phyloP scores from a whole-genome alignment of 768 basidiomycete species.

The Mycena epipterygia region DNA sequence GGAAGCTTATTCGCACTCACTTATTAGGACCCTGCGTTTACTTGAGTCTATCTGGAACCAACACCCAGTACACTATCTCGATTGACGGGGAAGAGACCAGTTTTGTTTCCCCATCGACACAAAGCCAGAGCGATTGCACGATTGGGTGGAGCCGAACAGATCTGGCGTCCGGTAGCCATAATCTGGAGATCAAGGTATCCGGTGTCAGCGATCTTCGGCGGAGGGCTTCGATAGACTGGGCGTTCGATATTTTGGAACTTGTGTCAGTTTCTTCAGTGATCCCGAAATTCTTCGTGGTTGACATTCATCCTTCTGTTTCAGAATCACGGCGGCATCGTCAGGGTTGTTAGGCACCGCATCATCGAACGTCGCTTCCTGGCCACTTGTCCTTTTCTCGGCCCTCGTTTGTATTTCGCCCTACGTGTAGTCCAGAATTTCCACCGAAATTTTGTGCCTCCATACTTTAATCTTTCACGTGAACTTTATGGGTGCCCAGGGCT shows the following conservation, averaged over 20 bases:
- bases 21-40: not conserved
- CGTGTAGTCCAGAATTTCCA: not conserved
- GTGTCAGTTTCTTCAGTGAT: not conserved
- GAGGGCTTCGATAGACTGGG: not conserved
- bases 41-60: conserved; percentile 3
- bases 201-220: not conserved
- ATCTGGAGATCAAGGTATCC: not conserved
- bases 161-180: not conserved
- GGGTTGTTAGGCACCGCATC: not conserved
- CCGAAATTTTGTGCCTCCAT: not conserved
- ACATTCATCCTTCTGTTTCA: not conserved
- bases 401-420: conserved; percentile 10
- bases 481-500: not conserved
- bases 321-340: not conserved
- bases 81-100: conserved; percentile 9
- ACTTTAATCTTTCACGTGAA: not conserved
- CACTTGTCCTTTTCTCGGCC: not conserved
- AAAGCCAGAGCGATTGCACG: not conserved
- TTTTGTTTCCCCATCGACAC: not conserved
- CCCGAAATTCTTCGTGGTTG: not conserved
- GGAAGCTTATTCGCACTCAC: not conserved
- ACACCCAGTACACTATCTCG: conserved; percentile 2
- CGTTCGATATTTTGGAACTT: not conserved
- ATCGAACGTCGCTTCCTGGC: conserved; percentile 1
- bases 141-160: not conserved